phyloP scores from a whole-genome alignment of 306 rosid genomes.

The Prunus fruticosa region DNA sequence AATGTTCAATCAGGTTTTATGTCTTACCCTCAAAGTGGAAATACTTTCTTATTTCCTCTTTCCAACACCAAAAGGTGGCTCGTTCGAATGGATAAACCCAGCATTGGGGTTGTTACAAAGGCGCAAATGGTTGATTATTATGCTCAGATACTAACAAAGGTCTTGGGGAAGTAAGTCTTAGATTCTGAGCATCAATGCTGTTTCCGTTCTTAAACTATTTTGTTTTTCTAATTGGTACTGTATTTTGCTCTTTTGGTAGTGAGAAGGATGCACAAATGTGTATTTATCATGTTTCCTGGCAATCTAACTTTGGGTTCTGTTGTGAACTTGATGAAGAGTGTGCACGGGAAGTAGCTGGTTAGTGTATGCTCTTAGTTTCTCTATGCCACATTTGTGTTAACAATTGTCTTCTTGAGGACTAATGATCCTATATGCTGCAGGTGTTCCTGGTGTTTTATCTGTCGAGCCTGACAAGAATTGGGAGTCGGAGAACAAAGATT shows the following conservation, averaged over 20 bases:
- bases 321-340: conserved; percentile 82
- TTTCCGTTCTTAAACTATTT: conserved; percentile 5
- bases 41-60: conserved; percentile 49
- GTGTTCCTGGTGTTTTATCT: conserved; percentile 73
- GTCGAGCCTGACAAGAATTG: conserved; percentile 57
- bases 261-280: conserved; percentile 91
- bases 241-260: conserved; percentile 37
- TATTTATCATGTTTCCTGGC: conserved; percentile 87
- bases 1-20: conserved; percentile 16
- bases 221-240: conserved; percentile 15
- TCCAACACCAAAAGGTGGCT: conserved; percentile 82
- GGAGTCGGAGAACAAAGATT: conserved; percentile 68
- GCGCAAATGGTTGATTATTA: conserved; percentile 87
- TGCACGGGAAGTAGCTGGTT: conserved; percentile 66
- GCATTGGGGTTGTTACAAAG: conserved; percentile 75
- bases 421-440: conserved; percentile 39
- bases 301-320: conserved; percentile 73
- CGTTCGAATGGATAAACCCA: conserved; percentile 73
- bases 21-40: conserved; percentile 26
- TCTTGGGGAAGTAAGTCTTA: conserved; percentile 68
- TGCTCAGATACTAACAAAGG: conserved; percentile 72
- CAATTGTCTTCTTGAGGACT: neutral
- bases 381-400: neutral
- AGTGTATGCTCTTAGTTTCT: neutral
- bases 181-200: neutral